Conservation (phyloP, 345 rosid genomes). For the Melaleuca alternifolia region DNA sequence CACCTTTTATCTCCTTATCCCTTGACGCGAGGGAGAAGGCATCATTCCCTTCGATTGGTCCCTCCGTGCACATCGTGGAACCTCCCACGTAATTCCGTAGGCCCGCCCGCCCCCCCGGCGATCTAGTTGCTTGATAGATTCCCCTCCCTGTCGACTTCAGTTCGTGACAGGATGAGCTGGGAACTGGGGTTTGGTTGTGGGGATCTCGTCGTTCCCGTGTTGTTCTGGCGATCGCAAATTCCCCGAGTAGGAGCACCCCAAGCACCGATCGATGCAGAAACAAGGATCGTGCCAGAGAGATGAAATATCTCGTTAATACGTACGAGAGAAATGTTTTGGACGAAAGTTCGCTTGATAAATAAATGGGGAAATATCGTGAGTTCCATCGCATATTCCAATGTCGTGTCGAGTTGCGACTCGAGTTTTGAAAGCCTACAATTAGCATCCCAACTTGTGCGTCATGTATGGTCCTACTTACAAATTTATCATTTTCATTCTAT, state of each 20-base stretch:
- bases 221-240: not conserved
- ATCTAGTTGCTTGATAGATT: not conserved
- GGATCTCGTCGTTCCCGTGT: not conserved
- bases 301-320: not conserved
- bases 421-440: not conserved
- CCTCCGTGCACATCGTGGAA: not conserved
- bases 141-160: not conserved
- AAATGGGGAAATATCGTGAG: not conserved
- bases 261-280: not conserved
- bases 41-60: constrained; percentile 13
- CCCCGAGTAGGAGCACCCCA: not conserved
- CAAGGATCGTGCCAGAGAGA: not conserved
- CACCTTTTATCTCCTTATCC: constrained; percentile 34
- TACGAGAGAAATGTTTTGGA: not conserved
- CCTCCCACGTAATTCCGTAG: not conserved
- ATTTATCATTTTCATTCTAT: not conserved
- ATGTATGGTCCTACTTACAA: not conserved
- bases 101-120: not conserved
- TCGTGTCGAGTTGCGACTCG: not conserved
- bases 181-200: not conserved
- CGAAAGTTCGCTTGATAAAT: not conserved
- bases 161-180: not conserved
- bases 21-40: constrained; percentile 6
- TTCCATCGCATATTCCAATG: not conserved
- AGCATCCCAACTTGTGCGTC: not conserved